Conservation (phyloP, 129 eudicot species). For the Saposhnikovia divaricata region DNA sequence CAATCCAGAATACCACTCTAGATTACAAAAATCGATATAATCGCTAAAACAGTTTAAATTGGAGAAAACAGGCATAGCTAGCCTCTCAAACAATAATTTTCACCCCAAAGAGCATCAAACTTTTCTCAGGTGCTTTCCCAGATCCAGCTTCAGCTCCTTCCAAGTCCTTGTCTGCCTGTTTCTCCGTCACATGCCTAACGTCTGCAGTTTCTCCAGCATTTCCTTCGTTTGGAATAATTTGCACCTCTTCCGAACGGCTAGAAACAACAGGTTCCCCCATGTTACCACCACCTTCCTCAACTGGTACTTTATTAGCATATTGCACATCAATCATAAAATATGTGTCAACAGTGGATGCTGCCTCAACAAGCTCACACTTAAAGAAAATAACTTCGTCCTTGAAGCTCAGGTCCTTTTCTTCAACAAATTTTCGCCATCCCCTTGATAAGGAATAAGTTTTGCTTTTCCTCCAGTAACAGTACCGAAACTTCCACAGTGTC, state of each 20-base stretch:
- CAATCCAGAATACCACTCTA: background rate
- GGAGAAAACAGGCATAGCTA: background rate
- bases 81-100: slow-evolving; percentile 27
- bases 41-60: background rate
- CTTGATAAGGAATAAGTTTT: slow-evolving; percentile 35
- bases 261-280: slow-evolving; percentile 7
- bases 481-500: slow-evolving; percentile 33
- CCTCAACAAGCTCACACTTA: slow-evolving; percentile 18
- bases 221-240: slow-evolving; percentile 14
- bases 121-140: slow-evolving; percentile 14
- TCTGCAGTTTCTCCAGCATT: background rate
- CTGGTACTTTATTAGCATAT: background rate
- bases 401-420: slow-evolving; percentile 21
- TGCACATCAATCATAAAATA: slow-evolving; percentile 39
- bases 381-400: slow-evolving; percentile 50
- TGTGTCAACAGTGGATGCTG: background rate
- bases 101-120: slow-evolving; percentile 60
- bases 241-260: background rate
- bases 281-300: background rate
- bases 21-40: background rate
- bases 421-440: slow-evolving; percentile 45
- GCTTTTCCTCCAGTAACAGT: slow-evolving; percentile 45
- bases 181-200: background rate
- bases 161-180: background rate
- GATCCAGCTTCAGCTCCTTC: slow-evolving; percentile 1